Conservation (phyloP, 306 rosid species). For the Lathyrus oleraceus region DNA sequence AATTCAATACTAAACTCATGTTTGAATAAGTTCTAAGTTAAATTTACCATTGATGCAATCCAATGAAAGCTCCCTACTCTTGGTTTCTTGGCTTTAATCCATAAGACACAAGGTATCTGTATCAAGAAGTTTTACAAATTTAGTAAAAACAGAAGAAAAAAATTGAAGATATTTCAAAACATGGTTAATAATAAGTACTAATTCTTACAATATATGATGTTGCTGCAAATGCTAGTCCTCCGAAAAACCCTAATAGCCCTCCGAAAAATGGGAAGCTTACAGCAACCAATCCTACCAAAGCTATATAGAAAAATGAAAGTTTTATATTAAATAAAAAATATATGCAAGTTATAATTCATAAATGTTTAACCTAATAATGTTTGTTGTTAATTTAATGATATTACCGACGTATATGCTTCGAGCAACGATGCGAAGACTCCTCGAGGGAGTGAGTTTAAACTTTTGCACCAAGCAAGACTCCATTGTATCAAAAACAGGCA, state of each 20-base stretch:
- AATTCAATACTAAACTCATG: background rate
- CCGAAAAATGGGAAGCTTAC: conserved; percentile 75
- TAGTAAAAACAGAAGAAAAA: background rate
- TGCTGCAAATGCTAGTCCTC: conserved; percentile 71
- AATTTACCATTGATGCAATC: background rate
- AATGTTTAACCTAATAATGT: background rate
- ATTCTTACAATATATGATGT: conserved; percentile 64
- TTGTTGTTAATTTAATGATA: conserved; percentile 4
- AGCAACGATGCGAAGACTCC: conserved; percentile 35
- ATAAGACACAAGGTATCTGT: conserved; percentile 65
- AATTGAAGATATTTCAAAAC: background rate
- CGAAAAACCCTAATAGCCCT: conserved; percentile 71
- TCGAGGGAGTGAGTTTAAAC: conserved; percentile 36
- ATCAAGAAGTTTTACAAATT: background rate
- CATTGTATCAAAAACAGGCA: conserved; percentile 65
- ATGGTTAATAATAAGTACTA: background rate
- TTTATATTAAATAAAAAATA: background rate
- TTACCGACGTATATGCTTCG: conserved; percentile 58
- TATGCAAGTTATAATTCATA: background rate
- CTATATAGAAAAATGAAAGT: conserved; percentile 32
- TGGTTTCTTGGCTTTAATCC: conserved; percentile 48
- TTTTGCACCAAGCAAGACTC: conserved; percentile 51
- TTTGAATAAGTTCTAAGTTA: background rate
- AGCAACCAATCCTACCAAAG: conserved; percentile 44
- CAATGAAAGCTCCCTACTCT: conserved; percentile 3